phyloP scores from a whole-genome alignment of 2,329 filamentous ascomycete genomes.

The Orbilia blumenaviensis region DNA sequence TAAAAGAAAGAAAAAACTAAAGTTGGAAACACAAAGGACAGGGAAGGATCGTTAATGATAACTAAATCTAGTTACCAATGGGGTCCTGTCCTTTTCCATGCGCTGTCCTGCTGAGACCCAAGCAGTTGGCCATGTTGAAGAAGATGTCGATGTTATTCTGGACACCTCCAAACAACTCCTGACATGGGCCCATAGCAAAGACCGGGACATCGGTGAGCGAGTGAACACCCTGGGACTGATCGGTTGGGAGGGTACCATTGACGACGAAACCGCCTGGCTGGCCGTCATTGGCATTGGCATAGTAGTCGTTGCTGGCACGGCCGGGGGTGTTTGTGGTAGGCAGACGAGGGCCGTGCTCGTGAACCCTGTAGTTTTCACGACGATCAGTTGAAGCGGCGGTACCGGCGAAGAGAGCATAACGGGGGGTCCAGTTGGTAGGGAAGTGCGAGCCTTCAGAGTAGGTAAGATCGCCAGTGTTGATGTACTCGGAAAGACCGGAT shows the following conservation, averaged over 20 bases:
- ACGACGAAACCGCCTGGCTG: slow-evolving; percentile 72
- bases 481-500: slow-evolving; percentile 79
- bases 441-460: slow-evolving; percentile 80
- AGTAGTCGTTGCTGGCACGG: slow-evolving; percentile 67
- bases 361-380: slow-evolving; percentile 78
- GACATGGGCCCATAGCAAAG: slow-evolving; percentile 80
- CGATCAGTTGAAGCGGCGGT: slow-evolving; percentile 76
- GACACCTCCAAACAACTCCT: slow-evolving; percentile 76
- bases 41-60: slow-evolving; percentile 58
- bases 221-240: slow-evolving; percentile 75
- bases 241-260: slow-evolving; percentile 76
- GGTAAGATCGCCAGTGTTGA: slow-evolving; percentile 68
- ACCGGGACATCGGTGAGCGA: slow-evolving; percentile 81
- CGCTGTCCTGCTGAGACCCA: slow-evolving; percentile 65
- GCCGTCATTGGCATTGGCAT: slow-evolving; percentile 74
- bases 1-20: slow-evolving; percentile 56
- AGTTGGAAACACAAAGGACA: slow-evolving; percentile 55
- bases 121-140: slow-evolving; percentile 75
- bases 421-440: slow-evolving; percentile 83
- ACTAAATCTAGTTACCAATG: slow-evolving; percentile 48
- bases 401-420: slow-evolving; percentile 80
- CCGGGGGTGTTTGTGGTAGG: slow-evolving; percentile 69
- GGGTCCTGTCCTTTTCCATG: slow-evolving; percentile 57
- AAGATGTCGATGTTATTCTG: slow-evolving; percentile 78
- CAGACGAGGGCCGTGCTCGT: slow-evolving; percentile 71